Percentiles rank a stretch among this genome's conserved stretches.
These are phyloP conservation scores for Cladobotryum protrusum DNA, from an alignment of 2,329 filamentous ascomycete genomes.

Conservation along the genomic window DNA sequence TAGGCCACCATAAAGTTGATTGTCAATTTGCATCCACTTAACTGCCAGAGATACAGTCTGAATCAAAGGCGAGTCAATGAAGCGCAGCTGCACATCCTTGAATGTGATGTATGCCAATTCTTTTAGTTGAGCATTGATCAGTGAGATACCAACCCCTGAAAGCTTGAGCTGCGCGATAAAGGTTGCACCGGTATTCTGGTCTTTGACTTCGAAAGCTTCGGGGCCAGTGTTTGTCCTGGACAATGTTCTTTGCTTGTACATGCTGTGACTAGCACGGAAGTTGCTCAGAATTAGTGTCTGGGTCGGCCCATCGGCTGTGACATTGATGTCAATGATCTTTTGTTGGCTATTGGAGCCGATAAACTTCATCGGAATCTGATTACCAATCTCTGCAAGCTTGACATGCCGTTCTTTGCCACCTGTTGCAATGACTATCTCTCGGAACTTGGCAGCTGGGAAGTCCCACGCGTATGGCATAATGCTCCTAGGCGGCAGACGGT, in stretches of 20 bases:
- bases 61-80: constrained; percentile 87
- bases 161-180: constrained; percentile 86
- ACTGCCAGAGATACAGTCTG: constrained; percentile 86
- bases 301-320: constrained; percentile 89
- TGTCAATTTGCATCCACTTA: constrained; percentile 99
- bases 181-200: constrained; percentile 77
- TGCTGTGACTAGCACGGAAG: constrained; percentile 85
- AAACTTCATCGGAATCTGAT: constrained; percentile 90
- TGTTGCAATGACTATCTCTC: constrained; percentile 70
- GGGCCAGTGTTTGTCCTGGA: constrained; percentile 43
- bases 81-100: constrained; percentile 83
- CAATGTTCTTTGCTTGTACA: constrained; percentile 62
- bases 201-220: constrained; percentile 81
- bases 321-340: constrained; percentile 95
- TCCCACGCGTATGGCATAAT: constrained; percentile 99
- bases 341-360: constrained; percentile 59
- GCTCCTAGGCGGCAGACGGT: constrained; percentile 84
- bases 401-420: constrained; percentile 67
- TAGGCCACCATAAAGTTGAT: constrained; percentile 95
- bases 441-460: constrained; percentile 94
- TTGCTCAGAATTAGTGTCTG: constrained; percentile 93
- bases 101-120: constrained; percentile 93
- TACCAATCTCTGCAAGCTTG: constrained; percentile 93
- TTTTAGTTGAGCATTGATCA: constrained; percentile 86
- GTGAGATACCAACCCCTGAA: constrained; percentile 84